These are phyloP conservation scores for Saccharomyces hybrid DNA, from an alignment of 1,139 yeast species.

Conservation along the genomic window DNA sequence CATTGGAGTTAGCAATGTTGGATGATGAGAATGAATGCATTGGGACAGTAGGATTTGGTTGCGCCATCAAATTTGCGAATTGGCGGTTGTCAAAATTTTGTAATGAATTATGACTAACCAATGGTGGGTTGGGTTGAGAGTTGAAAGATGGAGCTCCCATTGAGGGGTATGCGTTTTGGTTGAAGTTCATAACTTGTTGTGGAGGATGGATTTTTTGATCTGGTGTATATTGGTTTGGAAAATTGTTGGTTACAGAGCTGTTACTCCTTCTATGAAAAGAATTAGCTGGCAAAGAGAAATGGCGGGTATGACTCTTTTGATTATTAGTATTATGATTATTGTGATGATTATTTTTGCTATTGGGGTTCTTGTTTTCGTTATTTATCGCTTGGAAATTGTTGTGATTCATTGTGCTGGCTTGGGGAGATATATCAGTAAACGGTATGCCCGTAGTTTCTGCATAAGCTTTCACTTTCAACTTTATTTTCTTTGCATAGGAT, in stretches of 20 bases:
- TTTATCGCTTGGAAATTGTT: slow-evolving; percentile 3
- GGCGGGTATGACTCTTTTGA: slow-evolving; percentile 26
- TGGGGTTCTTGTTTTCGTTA: background rate
- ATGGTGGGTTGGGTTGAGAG: slow-evolving; percentile 9
- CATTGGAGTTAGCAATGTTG: background rate
- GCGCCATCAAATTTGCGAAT: slow-evolving; percentile 5
- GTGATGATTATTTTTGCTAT: slow-evolving; percentile 4
- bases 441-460: slow-evolving; percentile 27
- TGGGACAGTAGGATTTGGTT: background rate
- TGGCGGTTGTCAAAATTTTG: slow-evolving; percentile 7
- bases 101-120: slow-evolving; percentile 8
- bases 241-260: slow-evolving; percentile 29
- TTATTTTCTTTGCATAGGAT: slow-evolving; percentile 37
- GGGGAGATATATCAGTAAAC: slow-evolving; percentile 17
- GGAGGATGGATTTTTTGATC: slow-evolving; percentile 3
- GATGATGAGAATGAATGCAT: background rate
- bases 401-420: slow-evolving; percentile 6
- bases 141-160: slow-evolving; percentile 6
- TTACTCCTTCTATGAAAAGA: slow-evolving; percentile 21
- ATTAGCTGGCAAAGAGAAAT: slow-evolving; percentile 27
- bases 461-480: slow-evolving; percentile 32
- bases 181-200: slow-evolving; percentile 5
- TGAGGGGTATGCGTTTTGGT: slow-evolving; percentile 5
- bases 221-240: slow-evolving; percentile 11
- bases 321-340: slow-evolving; percentile 6